Conservation (phyloP, 2,329 filamentous ascomycete genomes). For the Aspergillus persii region DNA sequence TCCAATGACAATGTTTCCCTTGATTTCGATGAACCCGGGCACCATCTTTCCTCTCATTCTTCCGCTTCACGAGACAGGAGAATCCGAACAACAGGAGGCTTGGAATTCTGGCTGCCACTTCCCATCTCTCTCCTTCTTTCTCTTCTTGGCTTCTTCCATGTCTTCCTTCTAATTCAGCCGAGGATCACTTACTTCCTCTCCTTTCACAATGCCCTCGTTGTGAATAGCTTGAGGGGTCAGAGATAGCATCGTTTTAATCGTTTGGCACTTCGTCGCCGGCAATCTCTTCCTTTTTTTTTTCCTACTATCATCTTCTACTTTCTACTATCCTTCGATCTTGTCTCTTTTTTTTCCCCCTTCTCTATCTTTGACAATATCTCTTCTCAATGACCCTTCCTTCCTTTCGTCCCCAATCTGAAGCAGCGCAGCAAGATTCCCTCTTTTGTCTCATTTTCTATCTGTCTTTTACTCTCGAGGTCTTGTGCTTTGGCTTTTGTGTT, state of each 20-base stretch:
- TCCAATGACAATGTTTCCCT: conserved; percentile 32
- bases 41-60: conserved; percentile 14
- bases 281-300: not conserved
- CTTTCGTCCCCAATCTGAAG: conserved; percentile 35
- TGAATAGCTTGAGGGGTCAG: conserved; percentile 23
- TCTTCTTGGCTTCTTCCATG: conserved; percentile 21
- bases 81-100: conserved; percentile 8
- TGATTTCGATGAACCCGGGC: conserved; percentile 24
- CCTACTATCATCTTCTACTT: no score
- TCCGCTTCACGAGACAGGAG: conserved; percentile 11
- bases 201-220: conserved; percentile 4
- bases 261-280: conserved; percentile 25
- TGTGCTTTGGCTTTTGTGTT: conserved; percentile 25
- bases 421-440: conserved; percentile 43
- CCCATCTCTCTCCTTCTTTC: conserved; percentile 15
- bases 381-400: conserved; percentile 20
- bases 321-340: conserved; percentile 24
- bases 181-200: conserved; percentile 17
- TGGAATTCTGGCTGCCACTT: conserved; percentile 18
- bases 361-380: conserved; percentile 16
- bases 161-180: conserved; percentile 18
- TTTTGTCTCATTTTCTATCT: conserved; percentile 31
- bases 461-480: conserved; percentile 23
- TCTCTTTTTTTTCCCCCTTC: conserved; percentile 20
- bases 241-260: conserved; percentile 35